A percentile compares a stretch with the other conserved stretches of the same genome.
phyloP scores from a whole-genome alignment of 2,329 filamentous ascomycete species.

The Helminthosporium solani region DNA sequence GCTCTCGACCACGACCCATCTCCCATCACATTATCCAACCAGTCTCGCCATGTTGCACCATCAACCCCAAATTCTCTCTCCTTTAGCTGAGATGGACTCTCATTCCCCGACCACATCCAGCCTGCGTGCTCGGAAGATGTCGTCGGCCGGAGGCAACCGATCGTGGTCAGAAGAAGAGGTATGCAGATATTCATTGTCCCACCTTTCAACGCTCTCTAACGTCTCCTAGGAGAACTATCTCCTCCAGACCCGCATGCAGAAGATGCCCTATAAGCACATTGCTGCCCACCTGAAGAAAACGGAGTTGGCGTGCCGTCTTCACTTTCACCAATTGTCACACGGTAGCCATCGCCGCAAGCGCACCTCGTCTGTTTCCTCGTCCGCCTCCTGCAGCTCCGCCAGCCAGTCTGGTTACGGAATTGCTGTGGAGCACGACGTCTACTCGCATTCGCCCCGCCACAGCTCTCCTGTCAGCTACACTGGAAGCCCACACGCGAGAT shows the following conservation, averaged over 20 bases:
- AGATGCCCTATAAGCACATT: constrained; percentile 91
- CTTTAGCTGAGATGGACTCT: constrained; percentile 40
- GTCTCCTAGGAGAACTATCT: constrained; percentile 73
- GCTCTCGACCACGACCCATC: constrained; percentile 27
- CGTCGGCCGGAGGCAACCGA: constrained; percentile 68
- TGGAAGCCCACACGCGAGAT: constrained; percentile 43
- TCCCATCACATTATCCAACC: constrained; percentile 15
- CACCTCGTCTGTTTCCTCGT: constrained; percentile 67
- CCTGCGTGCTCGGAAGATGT: constrained; percentile 67
- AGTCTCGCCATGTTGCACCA: constrained; percentile 41
- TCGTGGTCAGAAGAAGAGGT: constrained; percentile 88
- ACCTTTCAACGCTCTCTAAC: constrained; percentile 16
- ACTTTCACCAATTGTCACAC: constrained; percentile 83
- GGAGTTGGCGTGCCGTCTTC: constrained; percentile 80
- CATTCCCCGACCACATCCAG: constrained; percentile 41
- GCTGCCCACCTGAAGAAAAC: constrained; percentile 84
- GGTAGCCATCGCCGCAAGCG: constrained; percentile 79
- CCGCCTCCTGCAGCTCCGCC: constrained; percentile 44
- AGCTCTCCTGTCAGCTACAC: constrained; percentile 51
- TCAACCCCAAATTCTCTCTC: constrained; percentile 41
- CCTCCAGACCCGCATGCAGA: constrained; percentile 78
- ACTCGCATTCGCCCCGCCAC: constrained; percentile 41
- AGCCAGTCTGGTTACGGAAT: constrained; percentile 42
- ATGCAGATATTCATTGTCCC: constrained; percentile 27
- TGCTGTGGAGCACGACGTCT: constrained; percentile 38